These are phyloP conservation scores for Calonectria leucothoes DNA, from an alignment of 2,329 filamentous ascomycete genomes.

Conservation along the genomic window DNA sequence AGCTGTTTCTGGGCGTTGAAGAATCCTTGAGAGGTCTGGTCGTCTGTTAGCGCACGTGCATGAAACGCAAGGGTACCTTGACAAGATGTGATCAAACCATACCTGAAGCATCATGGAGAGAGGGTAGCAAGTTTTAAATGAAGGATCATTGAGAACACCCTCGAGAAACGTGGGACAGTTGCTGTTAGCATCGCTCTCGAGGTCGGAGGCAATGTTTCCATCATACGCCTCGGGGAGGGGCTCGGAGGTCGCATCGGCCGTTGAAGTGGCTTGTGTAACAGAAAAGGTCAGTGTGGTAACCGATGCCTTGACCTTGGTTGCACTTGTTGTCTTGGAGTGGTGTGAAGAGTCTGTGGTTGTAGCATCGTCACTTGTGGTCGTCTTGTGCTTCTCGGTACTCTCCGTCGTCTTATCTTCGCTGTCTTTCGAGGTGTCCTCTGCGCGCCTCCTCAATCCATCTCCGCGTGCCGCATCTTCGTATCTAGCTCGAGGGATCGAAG, in stretches of 20 bases:
- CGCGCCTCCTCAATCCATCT: slow-evolving; percentile 24
- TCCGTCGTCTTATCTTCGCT: neutral
- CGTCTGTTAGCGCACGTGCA: slow-evolving; percentile 17
- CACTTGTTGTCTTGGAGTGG: slow-evolving; percentile 29
- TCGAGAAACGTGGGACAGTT: slow-evolving; percentile 77
- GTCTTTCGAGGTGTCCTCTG: neutral
- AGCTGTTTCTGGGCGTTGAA: slow-evolving; percentile 82
- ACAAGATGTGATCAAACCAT: slow-evolving; percentile 41
- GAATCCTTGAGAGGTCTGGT: slow-evolving; percentile 83
- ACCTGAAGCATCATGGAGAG: slow-evolving; percentile 87
- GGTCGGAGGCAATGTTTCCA: slow-evolving; percentile 71
- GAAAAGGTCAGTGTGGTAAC: slow-evolving; percentile 39
- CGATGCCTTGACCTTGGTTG: slow-evolving; percentile 7
- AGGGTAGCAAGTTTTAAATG: slow-evolving; percentile 81
- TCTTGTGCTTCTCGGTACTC: neutral
- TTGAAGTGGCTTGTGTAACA: slow-evolving; percentile 29
- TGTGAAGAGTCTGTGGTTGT: slow-evolving; percentile 13
- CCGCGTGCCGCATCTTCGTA: neutral
- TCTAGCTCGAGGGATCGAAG: neutral
- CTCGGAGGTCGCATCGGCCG: slow-evolving; percentile 51
- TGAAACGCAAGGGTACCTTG: neutral
- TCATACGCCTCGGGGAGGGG: slow-evolving; percentile 73
- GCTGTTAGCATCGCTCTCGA: slow-evolving; percentile 61
- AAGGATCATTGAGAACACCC: slow-evolving; percentile 71
- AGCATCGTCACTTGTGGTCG: slow-evolving; percentile 18